phyloP scores from a whole-genome alignment of 306 rosid species.

The Fragaria ananassa region DNA sequence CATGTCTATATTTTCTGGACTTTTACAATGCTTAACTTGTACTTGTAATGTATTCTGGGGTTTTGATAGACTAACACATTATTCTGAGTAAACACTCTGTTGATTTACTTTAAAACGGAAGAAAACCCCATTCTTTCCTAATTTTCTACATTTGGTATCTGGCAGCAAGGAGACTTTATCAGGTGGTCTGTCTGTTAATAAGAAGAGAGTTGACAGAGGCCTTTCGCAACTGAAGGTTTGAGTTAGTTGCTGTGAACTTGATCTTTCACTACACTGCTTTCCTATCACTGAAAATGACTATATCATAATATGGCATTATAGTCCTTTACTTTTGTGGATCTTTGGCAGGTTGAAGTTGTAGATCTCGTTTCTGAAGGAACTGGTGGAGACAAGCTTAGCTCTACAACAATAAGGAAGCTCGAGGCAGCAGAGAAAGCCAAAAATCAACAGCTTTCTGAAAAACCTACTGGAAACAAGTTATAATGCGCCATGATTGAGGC shows the following conservation, averaged over 20 bases:
- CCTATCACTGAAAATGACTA: neutral
- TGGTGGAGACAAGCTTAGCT: slow-evolving; percentile 72
- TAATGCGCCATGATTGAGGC: neutral
- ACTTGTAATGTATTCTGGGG: slow-evolving; percentile 1
- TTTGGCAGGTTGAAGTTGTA: slow-evolving; percentile 89
- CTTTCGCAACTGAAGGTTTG: slow-evolving; percentile 79
- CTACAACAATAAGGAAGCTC: slow-evolving; percentile 61
- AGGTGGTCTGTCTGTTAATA: slow-evolving; percentile 87
- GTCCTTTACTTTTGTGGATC: slow-evolving; percentile 17
- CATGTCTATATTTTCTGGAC: neutral
- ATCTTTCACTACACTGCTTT: slow-evolving; percentile 3
- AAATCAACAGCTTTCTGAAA: slow-evolving; percentile 20
- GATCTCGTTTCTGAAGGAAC: slow-evolving; percentile 65
- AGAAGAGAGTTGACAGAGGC: slow-evolving; percentile 70
- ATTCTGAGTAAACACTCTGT: too few relatives aligned
- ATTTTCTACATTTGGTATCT: slow-evolving; percentile 28
- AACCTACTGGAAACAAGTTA: slow-evolving; percentile 10
- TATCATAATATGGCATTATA: neutral
- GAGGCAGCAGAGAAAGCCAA: slow-evolving; percentile 69
- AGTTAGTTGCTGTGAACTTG: slow-evolving; percentile 7
- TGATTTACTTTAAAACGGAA: neutral
- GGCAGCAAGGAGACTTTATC: slow-evolving; percentile 91
- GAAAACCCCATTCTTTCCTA: neutral
- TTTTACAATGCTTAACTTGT: neutral
- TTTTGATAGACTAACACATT: neutral